Evolutionary conservation across 1,284 basidiomycete genomes (phyloP), one percentile per base, ranked within the genome.

Genomic region (Cryptococcus floricola): DNA sequence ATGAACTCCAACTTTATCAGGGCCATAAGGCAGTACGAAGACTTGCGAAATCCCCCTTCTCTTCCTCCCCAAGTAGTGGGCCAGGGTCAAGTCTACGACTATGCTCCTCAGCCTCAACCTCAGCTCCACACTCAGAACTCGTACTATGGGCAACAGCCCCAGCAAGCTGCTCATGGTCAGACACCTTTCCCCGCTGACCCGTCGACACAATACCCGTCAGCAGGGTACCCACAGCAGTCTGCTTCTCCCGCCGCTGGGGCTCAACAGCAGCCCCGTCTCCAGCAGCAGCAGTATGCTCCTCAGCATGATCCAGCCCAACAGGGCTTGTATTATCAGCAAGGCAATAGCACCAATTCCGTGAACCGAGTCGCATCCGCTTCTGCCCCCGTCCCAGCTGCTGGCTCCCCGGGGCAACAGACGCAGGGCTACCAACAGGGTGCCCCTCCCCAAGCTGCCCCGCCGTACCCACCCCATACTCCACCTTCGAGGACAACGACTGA

Each of bases 1-100:
- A 78, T 78, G 68, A 77, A 77, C 52, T 64, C 68, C 49, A 77
- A 75, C 53, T 78, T 78, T 56, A 45, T 74, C 31, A 65, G 75
- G 37, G 77, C 76, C 9, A 74, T 76, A 58, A 59, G 66, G 54
- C 75, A 77, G 58, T 78, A 78, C 55, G 69, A 75, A 53, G 66
- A 71, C 50, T 61, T 78, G 60, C 62, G 70, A 31, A 65, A 67
- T 23, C 64, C 63, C 4, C 61, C 64, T 14, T 59, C 60, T n/a
- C 64, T 62, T 8, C 61, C 64, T 12, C 60, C 60, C 18, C 65
- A 57, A n/a, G 48, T 58, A 27, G 56, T 52, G n/a, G 59, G 68
- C 68, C 42, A 66, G 66, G 43, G 25, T 59, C 38, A 49, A 25
- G 41, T 42, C 41, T 44, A 27, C 37, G n/a, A 53, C 34, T 48